Evolutionary conservation across 768 basidiomycete genomes (phyloP).

Genomic region (Pilatotrama ljubarskyi): DNA sequence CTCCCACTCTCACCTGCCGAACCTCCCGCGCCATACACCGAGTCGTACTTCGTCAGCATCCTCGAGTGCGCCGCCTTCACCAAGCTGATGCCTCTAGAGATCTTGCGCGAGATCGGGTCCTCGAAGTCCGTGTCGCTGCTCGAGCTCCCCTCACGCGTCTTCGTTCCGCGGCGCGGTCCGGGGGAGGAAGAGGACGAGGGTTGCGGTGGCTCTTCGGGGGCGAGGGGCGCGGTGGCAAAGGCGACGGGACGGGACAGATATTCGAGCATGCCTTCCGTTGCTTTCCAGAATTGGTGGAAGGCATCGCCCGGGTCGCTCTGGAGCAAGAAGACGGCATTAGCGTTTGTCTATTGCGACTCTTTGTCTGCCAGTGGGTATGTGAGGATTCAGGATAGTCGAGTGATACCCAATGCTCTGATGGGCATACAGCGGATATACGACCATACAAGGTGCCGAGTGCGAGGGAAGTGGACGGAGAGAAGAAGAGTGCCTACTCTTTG

Average conservation of each 20-base stretch:
- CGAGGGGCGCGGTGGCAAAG: conserved; percentile 79
- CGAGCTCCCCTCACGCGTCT: conserved; percentile 50
- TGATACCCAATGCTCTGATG: no score
- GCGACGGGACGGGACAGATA: conserved; percentile 82
- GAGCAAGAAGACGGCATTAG: not conserved
- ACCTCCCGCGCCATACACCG: conserved; percentile 7
- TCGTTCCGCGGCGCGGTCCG: not conserved
- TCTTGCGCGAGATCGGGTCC: conserved; percentile 58
- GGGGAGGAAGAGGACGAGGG: not conserved
- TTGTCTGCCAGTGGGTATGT: no score
- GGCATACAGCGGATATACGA: no score
- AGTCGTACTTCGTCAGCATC: conserved; percentile 32
- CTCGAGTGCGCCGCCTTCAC: conserved; percentile 31
- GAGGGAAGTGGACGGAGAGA: not conserved
- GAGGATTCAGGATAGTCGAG: no score
- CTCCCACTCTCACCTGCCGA: conserved; percentile 18
- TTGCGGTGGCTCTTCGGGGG: conserved; percentile 37
- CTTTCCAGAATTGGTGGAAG: conserved; percentile 88
- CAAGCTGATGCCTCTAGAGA: conserved; percentile 46
- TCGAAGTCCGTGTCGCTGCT: conserved; percentile 72
- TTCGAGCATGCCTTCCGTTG: conserved; percentile 84
- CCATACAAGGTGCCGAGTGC: no score
- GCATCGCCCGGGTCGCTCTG: conserved; percentile 72
- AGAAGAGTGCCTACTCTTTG: conserved; percentile 47
- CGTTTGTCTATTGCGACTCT: no score